A percentile compares a stretch with the other conserved stretches of the same genome.
These are phyloP conservation scores for Exophiala oligosperma DNA, from an alignment of 2,329 filamentous ascomycete genomes.

Conservation along the genomic window DNA sequence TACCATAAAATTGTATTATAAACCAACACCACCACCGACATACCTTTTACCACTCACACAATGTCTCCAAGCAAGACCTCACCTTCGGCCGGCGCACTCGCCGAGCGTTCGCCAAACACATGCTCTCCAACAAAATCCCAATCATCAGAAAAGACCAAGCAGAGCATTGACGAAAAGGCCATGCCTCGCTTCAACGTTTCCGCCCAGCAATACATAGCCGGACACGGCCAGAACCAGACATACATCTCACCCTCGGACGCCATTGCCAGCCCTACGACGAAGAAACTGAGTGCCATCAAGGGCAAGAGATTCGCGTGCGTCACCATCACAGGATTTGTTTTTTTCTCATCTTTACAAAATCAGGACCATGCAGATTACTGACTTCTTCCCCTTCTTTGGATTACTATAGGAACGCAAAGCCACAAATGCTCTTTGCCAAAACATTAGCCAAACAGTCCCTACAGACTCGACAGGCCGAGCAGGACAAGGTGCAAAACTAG, in stretches of 20 bases:
- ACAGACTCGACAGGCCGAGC: neutral
- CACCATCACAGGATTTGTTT: too few relatives aligned
- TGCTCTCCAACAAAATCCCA: neutral
- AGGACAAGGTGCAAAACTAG: neutral
- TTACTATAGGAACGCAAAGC: constrained; percentile 34
- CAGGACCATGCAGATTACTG: constrained; percentile 3
- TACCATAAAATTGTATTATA: too few relatives aligned
- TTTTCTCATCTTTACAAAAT: neutral
- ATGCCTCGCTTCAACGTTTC: constrained; percentile 15
- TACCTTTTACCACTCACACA: neutral
- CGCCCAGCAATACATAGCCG: constrained; percentile 1
- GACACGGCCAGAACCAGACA: constrained; percentile 25
- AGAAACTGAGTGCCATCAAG: constrained; percentile 52
- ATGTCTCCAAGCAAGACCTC: neutral
- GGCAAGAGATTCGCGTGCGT: constrained; percentile 45
- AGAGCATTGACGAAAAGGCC: constrained; percentile 4
- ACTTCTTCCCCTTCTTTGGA: constrained; percentile 22
- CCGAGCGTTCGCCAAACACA: neutral
- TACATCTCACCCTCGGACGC: constrained; percentile 52
- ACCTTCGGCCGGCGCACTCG: neutral
- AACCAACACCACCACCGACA: too few relatives aligned
- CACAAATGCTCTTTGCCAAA: constrained; percentile 49
- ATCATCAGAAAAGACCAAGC: neutral
- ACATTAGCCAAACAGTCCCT: constrained; percentile 42
- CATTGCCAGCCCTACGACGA: constrained; percentile 51